phyloP scores from a whole-genome alignment of 2,329 filamentous ascomycete genomes.

The Ramularia collo-cygni region DNA sequence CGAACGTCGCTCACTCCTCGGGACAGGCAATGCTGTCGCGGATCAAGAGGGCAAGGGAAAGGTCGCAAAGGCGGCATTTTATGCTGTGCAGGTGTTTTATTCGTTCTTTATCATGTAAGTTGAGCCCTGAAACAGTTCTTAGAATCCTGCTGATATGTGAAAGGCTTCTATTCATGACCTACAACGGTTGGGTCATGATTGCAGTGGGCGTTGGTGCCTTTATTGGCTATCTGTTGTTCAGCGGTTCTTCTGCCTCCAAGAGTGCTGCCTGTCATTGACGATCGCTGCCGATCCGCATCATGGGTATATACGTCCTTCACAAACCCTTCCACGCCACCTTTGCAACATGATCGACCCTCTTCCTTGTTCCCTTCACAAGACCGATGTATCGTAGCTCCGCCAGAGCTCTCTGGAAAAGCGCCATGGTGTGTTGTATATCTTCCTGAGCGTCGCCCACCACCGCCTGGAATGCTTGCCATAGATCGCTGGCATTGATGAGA shows the following conservation, averaged over 20 bases:
- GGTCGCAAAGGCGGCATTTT: constrained; percentile 72
- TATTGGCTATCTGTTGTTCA: constrained; percentile 78
- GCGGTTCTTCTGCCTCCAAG: constrained; percentile 65
- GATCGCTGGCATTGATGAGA: constrained; percentile 70
- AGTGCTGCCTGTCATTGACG: constrained; percentile 84
- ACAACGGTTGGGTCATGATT: constrained; percentile 97
- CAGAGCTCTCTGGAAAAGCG: constrained; percentile 76
- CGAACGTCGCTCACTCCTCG: constrained; percentile 61
- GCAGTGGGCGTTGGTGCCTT: constrained; percentile 84
- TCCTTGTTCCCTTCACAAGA: constrained; percentile 80
- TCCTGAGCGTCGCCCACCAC: constrained; percentile 45
- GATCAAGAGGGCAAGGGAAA: constrained; percentile 58
- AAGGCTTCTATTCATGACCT: constrained; percentile 99
- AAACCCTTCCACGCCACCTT: constrained; percentile 79
- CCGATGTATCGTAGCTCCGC: constrained; percentile 82
- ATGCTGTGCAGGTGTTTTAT: constrained; percentile 94
- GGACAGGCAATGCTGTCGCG: constrained; percentile 31
- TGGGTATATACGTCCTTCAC: constrained; percentile 25
- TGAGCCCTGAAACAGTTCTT: background rate
- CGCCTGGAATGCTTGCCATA: constrained; percentile 70
- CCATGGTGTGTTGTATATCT: constrained; percentile 38
- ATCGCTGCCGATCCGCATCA: background rate
- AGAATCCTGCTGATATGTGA: constrained; percentile 1
- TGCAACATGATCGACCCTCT: constrained; percentile 85
- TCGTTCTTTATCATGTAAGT: constrained; percentile 99